Percentiles rank a stretch among this genome's conserved stretches.
Conservation (phyloP, 192 early-diverging fungal species). For the Ramicandelaber brevisporus region DNA sequence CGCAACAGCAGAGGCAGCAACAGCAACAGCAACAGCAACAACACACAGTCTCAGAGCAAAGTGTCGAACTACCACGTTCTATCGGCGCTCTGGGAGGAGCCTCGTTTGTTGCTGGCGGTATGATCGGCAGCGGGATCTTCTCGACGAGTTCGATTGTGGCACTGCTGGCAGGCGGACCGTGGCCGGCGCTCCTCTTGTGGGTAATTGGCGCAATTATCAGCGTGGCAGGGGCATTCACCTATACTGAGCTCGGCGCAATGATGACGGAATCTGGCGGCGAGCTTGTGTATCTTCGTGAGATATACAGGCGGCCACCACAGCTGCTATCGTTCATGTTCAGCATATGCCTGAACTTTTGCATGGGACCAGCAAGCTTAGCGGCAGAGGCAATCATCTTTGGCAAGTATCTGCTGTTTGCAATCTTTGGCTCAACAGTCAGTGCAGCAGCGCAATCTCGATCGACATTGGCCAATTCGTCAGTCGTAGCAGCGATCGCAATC, state of each 20-base stretch:
- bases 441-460: not conserved
- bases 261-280: slow-evolving; percentile 26
- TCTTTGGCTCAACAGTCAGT: slow-evolving; percentile 1
- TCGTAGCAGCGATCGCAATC: no score
- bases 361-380: slow-evolving; percentile 11
- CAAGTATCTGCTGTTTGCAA: slow-evolving; percentile 14
- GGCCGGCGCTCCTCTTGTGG: slow-evolving; percentile 16
- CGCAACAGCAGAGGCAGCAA: no score
- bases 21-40: no score
- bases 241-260: slow-evolving; percentile 26
- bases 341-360: slow-evolving; percentile 7
- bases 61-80: no score
- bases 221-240: slow-evolving; percentile 12
- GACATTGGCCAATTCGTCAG: no score
- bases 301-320: slow-evolving; percentile 17
- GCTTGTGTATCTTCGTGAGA: slow-evolving; percentile 25
- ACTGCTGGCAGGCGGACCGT: slow-evolving; percentile 9
- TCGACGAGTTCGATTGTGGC: slow-evolving; percentile 15
- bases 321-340: slow-evolving; percentile 22
- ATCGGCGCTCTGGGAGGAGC: no score
- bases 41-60: no score
- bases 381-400: slow-evolving; percentile 17
- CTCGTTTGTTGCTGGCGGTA: slow-evolving; percentile 14
- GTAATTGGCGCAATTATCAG: slow-evolving; percentile 11
- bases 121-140: slow-evolving; percentile 19